Conservation (phyloP, 805 yeast species). For the Wickerhamiella kurtzmanii region DNA sequence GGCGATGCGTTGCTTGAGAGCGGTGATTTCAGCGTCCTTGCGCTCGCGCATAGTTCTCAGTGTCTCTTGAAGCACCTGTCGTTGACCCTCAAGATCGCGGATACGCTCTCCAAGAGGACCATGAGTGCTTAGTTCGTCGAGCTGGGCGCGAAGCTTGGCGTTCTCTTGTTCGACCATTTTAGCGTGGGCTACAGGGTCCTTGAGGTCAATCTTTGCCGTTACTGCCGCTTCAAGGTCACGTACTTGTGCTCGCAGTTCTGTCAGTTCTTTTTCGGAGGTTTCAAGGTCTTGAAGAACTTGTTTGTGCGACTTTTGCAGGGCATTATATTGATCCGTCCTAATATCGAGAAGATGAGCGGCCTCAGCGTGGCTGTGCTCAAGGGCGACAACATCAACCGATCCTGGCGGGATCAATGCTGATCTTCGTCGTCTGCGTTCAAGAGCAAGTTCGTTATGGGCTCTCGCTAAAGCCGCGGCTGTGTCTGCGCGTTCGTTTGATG, state of each 20-base stretch:
- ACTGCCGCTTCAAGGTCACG: slow-evolving; percentile 4
- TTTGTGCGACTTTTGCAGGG: slow-evolving; percentile 17
- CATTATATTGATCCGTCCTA: slow-evolving; percentile 21
- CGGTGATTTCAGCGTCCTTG: slow-evolving; percentile 26
- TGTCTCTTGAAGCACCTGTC: slow-evolving; percentile 29
- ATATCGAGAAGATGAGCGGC: slow-evolving; percentile 21
- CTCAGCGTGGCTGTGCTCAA: slow-evolving; percentile 22
- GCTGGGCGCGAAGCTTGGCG: slow-evolving; percentile 20
- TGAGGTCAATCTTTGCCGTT: slow-evolving; percentile 16
- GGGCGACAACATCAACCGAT: slow-evolving; percentile 16
- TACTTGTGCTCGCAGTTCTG: slow-evolving; percentile 1
- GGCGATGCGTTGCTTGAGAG: slow-evolving; percentile 21
- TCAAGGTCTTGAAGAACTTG: slow-evolving; percentile 19
- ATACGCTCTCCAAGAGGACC: slow-evolving; percentile 27
- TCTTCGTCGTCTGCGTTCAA: slow-evolving; percentile 24
- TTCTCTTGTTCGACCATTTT: slow-evolving; percentile 25
- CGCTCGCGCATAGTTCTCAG: slow-evolving; percentile 29
- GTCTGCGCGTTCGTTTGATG: slow-evolving; percentile 3
- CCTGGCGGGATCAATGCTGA: slow-evolving; percentile 15
- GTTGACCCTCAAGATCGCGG: slow-evolving; percentile 25
- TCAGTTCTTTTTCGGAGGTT: slow-evolving; percentile 1
- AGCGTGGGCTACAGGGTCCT: slow-evolving; percentile 23
- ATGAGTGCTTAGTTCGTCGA: slow-evolving; percentile 22
- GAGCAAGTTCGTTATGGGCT: slow-evolving; percentile 21
- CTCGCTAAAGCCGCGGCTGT: slow-evolving; percentile 17